Evolutionary conservation across 805 yeast species (phyloP).

Genomic region (Scheffersomyces coipomensis): DNA sequence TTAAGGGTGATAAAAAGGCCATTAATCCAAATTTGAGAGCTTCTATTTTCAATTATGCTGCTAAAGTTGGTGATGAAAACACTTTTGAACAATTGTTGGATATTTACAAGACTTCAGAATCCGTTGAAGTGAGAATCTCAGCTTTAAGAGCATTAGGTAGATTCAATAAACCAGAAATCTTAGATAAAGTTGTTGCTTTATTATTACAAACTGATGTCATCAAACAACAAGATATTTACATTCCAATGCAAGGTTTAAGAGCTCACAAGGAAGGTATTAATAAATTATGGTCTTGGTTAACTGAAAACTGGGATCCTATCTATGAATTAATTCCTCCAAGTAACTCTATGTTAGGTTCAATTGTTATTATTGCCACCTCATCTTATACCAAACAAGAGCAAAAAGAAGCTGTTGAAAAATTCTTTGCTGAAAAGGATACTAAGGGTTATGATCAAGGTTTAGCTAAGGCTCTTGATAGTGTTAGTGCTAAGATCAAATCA

Average conservation of each 20-base stretch:
- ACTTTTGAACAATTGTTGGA: slow-evolving; percentile 62
- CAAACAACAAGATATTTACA: slow-evolving; percentile 68
- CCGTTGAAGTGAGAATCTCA: slow-evolving; percentile 64
- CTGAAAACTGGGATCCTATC: slow-evolving; percentile 69
- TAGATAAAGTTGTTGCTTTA: slow-evolving; percentile 54
- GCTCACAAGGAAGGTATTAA: slow-evolving; percentile 63
- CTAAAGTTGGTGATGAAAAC: slow-evolving; percentile 58
- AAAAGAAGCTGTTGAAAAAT: slow-evolving; percentile 46
- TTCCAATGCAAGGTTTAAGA: slow-evolving; percentile 75
- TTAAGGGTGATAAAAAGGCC: slow-evolving; percentile 63
- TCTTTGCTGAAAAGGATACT: slow-evolving; percentile 55
- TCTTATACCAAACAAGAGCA: slow-evolving; percentile 60
- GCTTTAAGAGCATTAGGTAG: slow-evolving; percentile 72
- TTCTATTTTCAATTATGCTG: slow-evolving; percentile 63
- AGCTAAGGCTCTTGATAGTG: slow-evolving; percentile 63
- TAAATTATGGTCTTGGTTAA: slow-evolving; percentile 72
- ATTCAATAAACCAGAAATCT: slow-evolving; percentile 50
- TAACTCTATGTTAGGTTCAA: slow-evolving; percentile 72
- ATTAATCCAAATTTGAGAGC: slow-evolving; percentile 74
- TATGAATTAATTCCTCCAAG: slow-evolving; percentile 74
- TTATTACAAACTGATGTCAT: slow-evolving; percentile 57
- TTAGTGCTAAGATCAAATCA: slow-evolving; percentile 58
- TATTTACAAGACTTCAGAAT: slow-evolving; percentile 59
- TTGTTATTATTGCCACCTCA: slow-evolving; percentile 61
- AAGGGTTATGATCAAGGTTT: slow-evolving; percentile 64